These are phyloP conservation scores for Suillus subluteus DNA, from an alignment of 768 basidiomycete genomes.

Conservation along the genomic window DNA sequence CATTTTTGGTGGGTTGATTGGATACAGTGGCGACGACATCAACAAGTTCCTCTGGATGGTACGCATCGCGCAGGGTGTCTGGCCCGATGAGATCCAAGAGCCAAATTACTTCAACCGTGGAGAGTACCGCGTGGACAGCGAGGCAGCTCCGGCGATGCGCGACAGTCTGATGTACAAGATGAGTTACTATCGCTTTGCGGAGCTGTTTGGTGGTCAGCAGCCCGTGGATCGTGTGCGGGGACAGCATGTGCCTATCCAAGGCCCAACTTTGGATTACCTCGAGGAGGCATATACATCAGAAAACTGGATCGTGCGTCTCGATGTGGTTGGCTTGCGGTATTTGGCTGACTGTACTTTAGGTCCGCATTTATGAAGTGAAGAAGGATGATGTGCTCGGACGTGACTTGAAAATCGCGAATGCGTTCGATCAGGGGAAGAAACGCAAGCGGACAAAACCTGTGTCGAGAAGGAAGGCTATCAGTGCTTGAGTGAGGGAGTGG, in stretches of 20 bases:
- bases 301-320: slow-evolving; percentile 90
- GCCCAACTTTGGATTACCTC: slow-evolving; percentile 85
- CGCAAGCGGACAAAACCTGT: slow-evolving; percentile 79
- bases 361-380: slow-evolving; percentile 94
- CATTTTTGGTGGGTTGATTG: slow-evolving; percentile 96
- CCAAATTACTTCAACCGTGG: slow-evolving; percentile 93
- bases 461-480: slow-evolving; percentile 55
- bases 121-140: slow-evolving; percentile 91
- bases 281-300: slow-evolving; percentile 99
- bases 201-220: slow-evolving; percentile 79
- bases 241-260: slow-evolving; percentile 75
- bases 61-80: slow-evolving; percentile 90
- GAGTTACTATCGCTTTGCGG: slow-evolving; percentile 95
- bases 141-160: slow-evolving; percentile 85
- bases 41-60: slow-evolving; percentile 99
- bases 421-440: slow-evolving; percentile 88
- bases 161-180: slow-evolving; percentile 99
- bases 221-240: slow-evolving; percentile 88
- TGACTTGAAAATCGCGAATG: slow-evolving; percentile 85
- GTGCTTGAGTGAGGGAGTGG: slow-evolving; percentile 16
- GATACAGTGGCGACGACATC: slow-evolving; percentile 98
- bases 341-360: slow-evolving; percentile 41
- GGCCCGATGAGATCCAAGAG: slow-evolving; percentile 98
- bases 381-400: slow-evolving; percentile 92
- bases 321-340: neutral